Conservation (phyloP, 352 stramenopile genomes). For the Pythium insidiosum region DNA sequence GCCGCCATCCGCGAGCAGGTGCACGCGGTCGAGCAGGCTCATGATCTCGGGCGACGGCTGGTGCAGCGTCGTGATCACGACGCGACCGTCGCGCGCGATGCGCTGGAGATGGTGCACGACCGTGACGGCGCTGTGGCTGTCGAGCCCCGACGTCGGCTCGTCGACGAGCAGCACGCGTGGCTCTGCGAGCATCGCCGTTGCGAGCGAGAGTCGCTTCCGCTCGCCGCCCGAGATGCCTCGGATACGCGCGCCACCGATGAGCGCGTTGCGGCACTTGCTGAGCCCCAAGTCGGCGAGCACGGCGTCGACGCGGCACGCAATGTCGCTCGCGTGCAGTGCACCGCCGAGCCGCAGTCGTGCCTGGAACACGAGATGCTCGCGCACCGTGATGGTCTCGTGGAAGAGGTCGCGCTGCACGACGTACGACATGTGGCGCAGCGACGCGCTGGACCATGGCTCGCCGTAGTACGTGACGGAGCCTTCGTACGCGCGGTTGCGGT, state of each 20-base stretch:
- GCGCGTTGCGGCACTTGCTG: conserved; percentile 36
- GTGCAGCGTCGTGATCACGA: conserved; percentile 85
- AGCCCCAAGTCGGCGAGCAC: conserved; percentile 55
- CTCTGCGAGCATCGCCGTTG: conserved; percentile 69
- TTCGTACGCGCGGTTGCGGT: conserved; percentile 72
- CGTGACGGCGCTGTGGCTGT: conserved; percentile 44
- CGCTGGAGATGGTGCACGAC: conserved; percentile 47
- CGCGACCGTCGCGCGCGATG: conserved; percentile 75
- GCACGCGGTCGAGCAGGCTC: conserved; percentile 43
- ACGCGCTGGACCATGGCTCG: conserved; percentile 23
- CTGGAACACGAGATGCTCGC: conserved; percentile 85
- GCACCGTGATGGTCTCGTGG: conserved; percentile 81
- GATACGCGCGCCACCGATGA: conserved; percentile 33
- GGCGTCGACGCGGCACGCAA: conserved; percentile 27
- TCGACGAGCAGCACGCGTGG: too few species aligned
- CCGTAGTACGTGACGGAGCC: conserved; percentile 60
- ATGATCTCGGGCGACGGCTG: conserved; percentile 68
- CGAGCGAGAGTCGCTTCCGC: conserved; percentile 76
- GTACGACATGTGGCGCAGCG: conserved; percentile 33
- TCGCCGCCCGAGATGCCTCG: conserved; percentile 3
- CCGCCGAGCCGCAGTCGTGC: conserved; percentile 67
- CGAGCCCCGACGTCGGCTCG: conserved; percentile 57
- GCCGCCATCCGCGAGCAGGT: conserved; percentile 39
- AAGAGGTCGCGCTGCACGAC: conserved; percentile 90
- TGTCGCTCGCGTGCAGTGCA: conserved; percentile 16